Evolutionary conservation across 768 basidiomycete species (phyloP).

Genomic region (Amanita inopinata): DNA sequence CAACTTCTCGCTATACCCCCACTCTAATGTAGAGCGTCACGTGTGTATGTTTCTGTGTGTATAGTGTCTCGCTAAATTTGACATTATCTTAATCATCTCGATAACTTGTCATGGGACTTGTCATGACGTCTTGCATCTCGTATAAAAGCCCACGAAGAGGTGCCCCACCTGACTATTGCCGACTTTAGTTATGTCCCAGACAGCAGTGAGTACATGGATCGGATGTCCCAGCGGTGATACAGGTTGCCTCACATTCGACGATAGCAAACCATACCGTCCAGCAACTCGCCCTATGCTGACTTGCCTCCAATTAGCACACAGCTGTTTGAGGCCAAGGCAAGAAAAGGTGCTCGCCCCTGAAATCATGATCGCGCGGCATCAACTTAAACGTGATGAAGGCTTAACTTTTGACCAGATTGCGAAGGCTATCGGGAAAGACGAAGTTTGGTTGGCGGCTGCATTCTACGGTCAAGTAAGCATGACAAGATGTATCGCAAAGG

Average conservation of each 20-base stretch:
- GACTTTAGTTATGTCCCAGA: slow-evolving; percentile 24
- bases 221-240: not conserved
- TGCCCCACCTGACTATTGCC: slow-evolving; percentile 5
- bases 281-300: slow-evolving; percentile 34
- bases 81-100: not conserved
- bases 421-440: slow-evolving; percentile 56
- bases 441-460: slow-evolving; percentile 75
- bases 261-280: slow-evolving; percentile 30
- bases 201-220: slow-evolving; percentile 22
- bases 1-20: too few species aligned
- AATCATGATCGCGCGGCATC: not conserved
- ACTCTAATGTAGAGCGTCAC: slow-evolving; percentile 8
- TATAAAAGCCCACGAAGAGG: too few species aligned
- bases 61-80: not conserved
- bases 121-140: too few species aligned
- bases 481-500: not conserved
- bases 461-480: slow-evolving; percentile 67
- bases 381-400: slow-evolving; percentile 25
- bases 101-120: too few species aligned
- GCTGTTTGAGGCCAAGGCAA: slow-evolving; percentile 59
- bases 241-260: not conserved
- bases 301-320: slow-evolving; percentile 39
- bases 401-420: slow-evolving; percentile 64
- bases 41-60: slow-evolving; percentile 4
- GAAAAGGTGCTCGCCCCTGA: slow-evolving; percentile 35